Evolutionary conservation across 2,329 filamentous ascomycete species (phyloP).

Genomic region (Cercospora zeae-maydis): DNA sequence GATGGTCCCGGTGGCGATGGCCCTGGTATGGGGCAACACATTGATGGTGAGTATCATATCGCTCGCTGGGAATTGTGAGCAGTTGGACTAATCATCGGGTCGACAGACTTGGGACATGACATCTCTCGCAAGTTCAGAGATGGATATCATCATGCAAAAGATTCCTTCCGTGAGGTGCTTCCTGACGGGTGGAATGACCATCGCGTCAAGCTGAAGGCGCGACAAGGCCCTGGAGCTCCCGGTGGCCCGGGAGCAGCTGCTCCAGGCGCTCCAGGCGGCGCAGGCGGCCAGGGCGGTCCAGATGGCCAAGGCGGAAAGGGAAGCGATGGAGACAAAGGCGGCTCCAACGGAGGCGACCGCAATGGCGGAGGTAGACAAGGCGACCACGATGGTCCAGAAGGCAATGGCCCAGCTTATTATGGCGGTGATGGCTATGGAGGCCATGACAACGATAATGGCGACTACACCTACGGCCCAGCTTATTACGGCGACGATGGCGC

Average conservation of each 20-base stretch:
- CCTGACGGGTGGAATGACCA: not conserved
- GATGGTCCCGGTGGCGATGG: not conserved
- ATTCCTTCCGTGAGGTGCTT: not conserved
- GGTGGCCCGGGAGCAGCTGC: not conserved
- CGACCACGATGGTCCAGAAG: not conserved
- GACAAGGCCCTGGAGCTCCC: not conserved
- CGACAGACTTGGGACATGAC: not conserved
- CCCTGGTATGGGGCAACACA: too few species aligned
- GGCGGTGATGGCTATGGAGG: not conserved
- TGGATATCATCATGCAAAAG: not conserved
- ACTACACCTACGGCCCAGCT: not conserved
- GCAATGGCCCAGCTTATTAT: not conserved
- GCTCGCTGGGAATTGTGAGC: too few species aligned
- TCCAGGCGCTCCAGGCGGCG: not conserved
- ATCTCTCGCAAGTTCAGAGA: not conserved
- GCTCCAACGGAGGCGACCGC: not conserved
- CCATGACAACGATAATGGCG: not conserved
- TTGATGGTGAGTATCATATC: not conserved
- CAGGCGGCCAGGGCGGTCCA: not conserved
- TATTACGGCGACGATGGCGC: not conserved
- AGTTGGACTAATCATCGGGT: not conserved
- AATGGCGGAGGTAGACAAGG: not conserved
- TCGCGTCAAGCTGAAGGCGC: not conserved
- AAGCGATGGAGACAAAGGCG: not conserved
- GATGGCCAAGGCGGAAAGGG: not conserved